Conservation (phyloP, 495 filamentous ascomycete species). For the Eremomyces bilateralis region DNA sequence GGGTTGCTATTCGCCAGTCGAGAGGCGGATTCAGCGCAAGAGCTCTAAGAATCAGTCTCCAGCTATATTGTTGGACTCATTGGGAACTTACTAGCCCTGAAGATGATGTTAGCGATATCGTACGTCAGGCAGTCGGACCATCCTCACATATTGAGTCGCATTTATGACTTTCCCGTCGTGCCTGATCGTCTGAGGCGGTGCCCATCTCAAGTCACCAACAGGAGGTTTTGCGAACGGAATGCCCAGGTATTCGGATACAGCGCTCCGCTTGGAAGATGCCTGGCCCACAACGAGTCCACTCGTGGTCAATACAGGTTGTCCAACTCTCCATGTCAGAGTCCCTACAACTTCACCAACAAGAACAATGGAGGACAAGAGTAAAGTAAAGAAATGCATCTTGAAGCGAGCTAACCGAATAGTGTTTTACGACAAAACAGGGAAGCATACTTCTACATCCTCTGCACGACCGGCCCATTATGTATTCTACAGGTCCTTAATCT, state of each 20-base stretch:
- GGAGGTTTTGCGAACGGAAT: conserved; percentile 7
- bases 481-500: too few species aligned
- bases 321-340: not conserved
- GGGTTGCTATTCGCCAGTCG: not conserved
- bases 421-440: not conserved
- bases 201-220: conserved; percentile 1
- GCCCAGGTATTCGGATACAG: conserved; percentile 4
- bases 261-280: not conserved
- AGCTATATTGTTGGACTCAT: not conserved
- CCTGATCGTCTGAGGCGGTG: conserved; percentile 1
- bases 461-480: too few species aligned
- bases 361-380: too few species aligned
- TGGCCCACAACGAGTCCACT: conserved; percentile 4
- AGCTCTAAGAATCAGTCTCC: not conserved
- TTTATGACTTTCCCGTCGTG: conserved; percentile 1
- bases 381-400: too few species aligned
- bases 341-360: too few species aligned
- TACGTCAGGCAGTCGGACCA: not conserved
- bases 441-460: too few species aligned
- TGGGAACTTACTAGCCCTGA: not conserved
- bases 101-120: conserved; percentile 1
- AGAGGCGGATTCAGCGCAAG: not conserved
- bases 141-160: conserved; percentile 3
- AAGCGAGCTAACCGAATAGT: not conserved
- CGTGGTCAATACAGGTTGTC: conserved; percentile 1